Conservation (phyloP, 176 grass and related monocot genomes). For the Phragmites australis region DNA sequence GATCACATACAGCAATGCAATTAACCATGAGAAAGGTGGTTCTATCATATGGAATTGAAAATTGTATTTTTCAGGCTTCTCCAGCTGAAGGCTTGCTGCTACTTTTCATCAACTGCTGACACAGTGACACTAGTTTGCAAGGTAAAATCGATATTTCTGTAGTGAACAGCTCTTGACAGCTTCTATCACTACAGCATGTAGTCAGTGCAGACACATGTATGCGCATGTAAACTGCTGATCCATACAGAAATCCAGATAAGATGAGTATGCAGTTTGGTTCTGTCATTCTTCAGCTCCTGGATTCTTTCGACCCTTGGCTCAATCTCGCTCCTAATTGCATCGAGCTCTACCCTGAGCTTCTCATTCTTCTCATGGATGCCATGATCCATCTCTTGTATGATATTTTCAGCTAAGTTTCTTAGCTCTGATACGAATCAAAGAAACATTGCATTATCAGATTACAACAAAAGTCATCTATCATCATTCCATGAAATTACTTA, state of each 20-base stretch:
- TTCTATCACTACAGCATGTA: not conserved
- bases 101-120: not conserved
- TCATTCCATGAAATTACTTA: not conserved
- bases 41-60: not conserved
- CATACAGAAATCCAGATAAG: not conserved
- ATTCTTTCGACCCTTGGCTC: not conserved
- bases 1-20: not conserved
- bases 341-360: not conserved
- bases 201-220: not conserved
- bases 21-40: not conserved
- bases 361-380: conserved; percentile 8
- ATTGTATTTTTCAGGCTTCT: not conserved
- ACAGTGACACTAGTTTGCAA: not conserved
- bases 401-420: not conserved
- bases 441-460: not conserved
- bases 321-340: not conserved
- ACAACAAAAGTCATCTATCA: not conserved
- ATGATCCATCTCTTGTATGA: not conserved
- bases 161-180: not conserved
- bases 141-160: not conserved
- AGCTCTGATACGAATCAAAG: conserved; percentile 5
- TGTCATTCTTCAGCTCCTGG: not conserved
- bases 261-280: not conserved
- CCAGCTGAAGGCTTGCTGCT: not conserved
- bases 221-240: not conserved